Conservation (phyloP, 176 grass and related monocot species). For the Oryza meridionalis region DNA sequence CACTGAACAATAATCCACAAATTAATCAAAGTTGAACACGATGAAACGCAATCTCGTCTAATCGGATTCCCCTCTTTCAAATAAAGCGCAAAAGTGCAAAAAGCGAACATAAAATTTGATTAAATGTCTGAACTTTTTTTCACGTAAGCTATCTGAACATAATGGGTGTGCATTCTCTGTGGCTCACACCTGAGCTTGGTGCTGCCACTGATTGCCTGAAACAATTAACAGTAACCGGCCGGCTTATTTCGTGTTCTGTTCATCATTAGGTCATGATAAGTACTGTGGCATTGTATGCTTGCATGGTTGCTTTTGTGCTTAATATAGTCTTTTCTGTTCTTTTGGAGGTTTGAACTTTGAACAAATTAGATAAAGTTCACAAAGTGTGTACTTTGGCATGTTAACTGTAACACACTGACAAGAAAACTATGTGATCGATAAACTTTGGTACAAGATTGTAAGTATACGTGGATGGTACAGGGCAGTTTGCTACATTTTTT, state of each 20-base stretch:
- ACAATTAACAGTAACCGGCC: background rate
- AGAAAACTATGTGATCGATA: background rate
- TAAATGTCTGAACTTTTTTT: background rate
- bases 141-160: background rate
- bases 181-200: background rate
- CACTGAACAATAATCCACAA: background rate
- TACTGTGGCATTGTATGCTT: background rate
- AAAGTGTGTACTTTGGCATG: background rate
- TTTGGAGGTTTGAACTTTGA: background rate
- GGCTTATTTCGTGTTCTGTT: too few relatives aligned
- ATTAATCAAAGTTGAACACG: background rate
- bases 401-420: background rate
- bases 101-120: background rate
- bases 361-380: background rate
- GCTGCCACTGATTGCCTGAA: background rate
- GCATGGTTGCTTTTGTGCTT: background rate
- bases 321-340: background rate
- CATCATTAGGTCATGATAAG: background rate
- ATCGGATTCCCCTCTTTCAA: background rate
- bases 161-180: background rate
- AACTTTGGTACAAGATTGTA: background rate
- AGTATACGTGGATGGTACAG: slow-evolving; percentile 1
- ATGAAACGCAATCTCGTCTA: background rate
- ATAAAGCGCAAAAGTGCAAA: background rate
- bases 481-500: background rate